Percentiles rank a stretch among this genome's conserved stretches.
Conservation (phyloP, 2,329 filamentous ascomycete genomes). For the Colletotrichum sp. region DNA sequence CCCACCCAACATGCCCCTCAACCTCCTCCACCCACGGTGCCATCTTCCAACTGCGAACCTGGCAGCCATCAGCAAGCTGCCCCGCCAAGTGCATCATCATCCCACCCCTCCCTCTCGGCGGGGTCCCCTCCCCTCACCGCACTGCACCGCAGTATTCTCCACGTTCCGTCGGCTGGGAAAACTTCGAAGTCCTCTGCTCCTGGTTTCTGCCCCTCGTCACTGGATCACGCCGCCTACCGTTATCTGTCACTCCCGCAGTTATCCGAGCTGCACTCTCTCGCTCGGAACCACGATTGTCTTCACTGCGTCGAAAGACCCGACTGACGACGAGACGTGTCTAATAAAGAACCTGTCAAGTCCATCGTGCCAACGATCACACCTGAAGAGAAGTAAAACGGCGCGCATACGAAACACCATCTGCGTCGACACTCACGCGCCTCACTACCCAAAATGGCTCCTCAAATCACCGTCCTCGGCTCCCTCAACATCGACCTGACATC, state of each 20-base stretch:
- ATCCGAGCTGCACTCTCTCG: background rate
- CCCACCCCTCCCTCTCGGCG: constrained; percentile 6
- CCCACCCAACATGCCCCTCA: background rate
- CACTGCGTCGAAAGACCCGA: background rate
- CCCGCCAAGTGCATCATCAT: constrained; percentile 18
- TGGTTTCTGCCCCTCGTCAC: background rate
- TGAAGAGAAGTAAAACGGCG: background rate
- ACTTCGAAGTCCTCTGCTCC: constrained; percentile 5
- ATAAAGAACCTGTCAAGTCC: background rate
- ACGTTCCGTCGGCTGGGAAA: constrained; percentile 6
- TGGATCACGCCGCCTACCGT: background rate
- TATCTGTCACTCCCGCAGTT: background rate
- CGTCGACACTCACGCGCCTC: background rate
- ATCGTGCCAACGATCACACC: background rate
- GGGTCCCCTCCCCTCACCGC: background rate
- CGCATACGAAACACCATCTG: background rate
- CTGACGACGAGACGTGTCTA: background rate
- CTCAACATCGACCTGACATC: constrained; percentile 95
- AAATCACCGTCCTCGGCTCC: constrained; percentile 87
- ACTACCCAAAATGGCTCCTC: constrained; percentile 31
- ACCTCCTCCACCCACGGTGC: background rate
- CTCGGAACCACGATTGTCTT: background rate
- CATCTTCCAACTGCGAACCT: background rate
- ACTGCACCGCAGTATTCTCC: background rate
- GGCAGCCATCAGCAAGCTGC: background rate